Evolutionary conservation across 495 filamentous ascomycete species (phyloP), one percentile per base, ranked within the genome.

Genomic region (Xylaria intraflava): DNA sequence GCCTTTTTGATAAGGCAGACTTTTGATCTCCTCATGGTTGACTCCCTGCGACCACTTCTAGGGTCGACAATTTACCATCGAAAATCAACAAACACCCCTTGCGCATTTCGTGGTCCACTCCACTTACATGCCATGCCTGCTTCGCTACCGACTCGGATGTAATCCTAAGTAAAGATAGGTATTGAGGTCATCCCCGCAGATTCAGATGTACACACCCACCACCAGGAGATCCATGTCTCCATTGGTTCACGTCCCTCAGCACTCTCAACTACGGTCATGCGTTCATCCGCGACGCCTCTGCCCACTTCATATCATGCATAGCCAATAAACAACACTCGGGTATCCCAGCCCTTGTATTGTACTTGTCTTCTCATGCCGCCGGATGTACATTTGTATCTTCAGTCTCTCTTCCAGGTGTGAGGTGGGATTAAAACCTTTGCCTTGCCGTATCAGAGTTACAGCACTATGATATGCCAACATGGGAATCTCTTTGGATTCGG

Each of bases 261-360:
- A 62, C 60, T 62, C 65, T 68, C 67, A 61, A 70, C 71, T 69
- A 71, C 72, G 68, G 70, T 66, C 72, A 73, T 73, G 73, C 72
- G 68, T 71, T 68, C 65, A 64, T 67, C 70, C 72, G 69, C 69
- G 60, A 67, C 67, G 65, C 67, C 62, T 67, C 70, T 64, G 49
- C 67, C 69, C 62, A 72, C 64, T 68, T 71, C 68, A 68, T 69
- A 69, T 73, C 62, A 60, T 56, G 50, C 59, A 64, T 53, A 60
- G 44, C 70, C 67, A 73, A 73, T 75, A 62, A 70, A 49, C 56
- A 61, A 57, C 60, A 46, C 66, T 50, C 57, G 62, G 59, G 64
- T 60, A 66, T 63, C 61, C 72, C 68, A 69, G 66, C 67, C 68
- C 53, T 42, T 65, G 57, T 62, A 44, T n/a, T 53, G 17, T 46